A percentile compares a stretch with the other conserved stretches of the same genome.
phyloP scores from a whole-genome alignment of 1,139 yeast genomes.

The Suhomyces coccinellae region DNA sequence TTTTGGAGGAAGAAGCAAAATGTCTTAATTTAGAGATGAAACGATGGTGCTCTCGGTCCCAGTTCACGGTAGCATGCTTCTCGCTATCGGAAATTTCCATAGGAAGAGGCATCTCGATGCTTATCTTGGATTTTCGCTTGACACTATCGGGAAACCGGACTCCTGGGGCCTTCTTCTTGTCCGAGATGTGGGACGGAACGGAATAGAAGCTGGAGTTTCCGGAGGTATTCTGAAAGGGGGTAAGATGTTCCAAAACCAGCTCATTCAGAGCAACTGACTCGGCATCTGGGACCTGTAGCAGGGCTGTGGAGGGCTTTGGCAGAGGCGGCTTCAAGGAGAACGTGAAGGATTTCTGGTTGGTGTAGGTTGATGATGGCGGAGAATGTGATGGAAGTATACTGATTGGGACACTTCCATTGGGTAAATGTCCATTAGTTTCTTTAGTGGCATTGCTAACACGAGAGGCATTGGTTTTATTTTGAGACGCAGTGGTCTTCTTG shows the following conservation, averaged over 20 bases:
- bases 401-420: no score
- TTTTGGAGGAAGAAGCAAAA: constrained; percentile 28
- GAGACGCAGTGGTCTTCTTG: no score
- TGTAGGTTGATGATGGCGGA: background rate
- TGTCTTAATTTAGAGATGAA: constrained; percentile 24
- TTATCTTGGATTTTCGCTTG: constrained; percentile 11
- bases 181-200: background rate
- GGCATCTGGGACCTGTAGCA: background rate
- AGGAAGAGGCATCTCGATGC: constrained; percentile 17
- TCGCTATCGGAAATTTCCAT: constrained; percentile 15
- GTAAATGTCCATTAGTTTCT: no score
- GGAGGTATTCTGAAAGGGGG: background rate
- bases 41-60: constrained; percentile 22
- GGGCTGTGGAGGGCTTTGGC: background rate
- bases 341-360: background rate
- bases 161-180: background rate
- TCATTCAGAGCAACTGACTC: background rate
- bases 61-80: constrained; percentile 1
- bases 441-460: no score
- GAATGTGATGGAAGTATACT: no score
- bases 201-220: constrained; percentile 2
- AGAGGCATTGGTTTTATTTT: no score
- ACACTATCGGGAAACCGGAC: constrained; percentile 4
- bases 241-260: background rate
- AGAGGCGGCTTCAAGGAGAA: background rate